phyloP scores from a whole-genome alignment of 345 rosid genomes.

The Eutrema heterophyllum region DNA sequence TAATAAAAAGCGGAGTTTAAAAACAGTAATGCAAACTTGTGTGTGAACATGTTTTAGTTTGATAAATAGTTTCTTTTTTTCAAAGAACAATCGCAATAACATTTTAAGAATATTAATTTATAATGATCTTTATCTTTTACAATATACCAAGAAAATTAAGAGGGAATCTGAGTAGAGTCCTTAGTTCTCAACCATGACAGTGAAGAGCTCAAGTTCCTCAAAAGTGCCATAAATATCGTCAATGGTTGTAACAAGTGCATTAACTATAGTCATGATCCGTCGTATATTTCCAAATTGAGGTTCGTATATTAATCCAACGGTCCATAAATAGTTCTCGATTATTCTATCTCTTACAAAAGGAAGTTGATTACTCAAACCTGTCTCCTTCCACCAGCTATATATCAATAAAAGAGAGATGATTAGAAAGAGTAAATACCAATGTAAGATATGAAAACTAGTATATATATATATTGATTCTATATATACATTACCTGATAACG shows the following conservation, averaged over 20 bases:
- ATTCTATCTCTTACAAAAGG: slow-evolving; percentile 35
- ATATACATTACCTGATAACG: slow-evolving; percentile 17
- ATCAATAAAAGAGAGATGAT: neutral
- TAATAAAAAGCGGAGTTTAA: neutral
- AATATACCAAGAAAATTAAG: neutral
- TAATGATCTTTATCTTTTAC: neutral
- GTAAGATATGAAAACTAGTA: neutral
- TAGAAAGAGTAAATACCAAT: neutral
- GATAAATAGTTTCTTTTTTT: neutral
- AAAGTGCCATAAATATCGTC: slow-evolving; percentile 43
- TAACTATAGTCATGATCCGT: slow-evolving; percentile 18
- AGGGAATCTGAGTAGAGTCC: neutral
- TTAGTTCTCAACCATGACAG: slow-evolving; percentile 35
- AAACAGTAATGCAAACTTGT: neutral
- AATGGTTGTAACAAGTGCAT: neutral
- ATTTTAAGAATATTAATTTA: neutral
- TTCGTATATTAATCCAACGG: slow-evolving; percentile 27
- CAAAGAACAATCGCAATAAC: neutral
- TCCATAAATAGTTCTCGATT: slow-evolving; percentile 39
- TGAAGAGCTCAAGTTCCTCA: slow-evolving; percentile 44
- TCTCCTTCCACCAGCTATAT: slow-evolving; percentile 37
- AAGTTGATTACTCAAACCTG: slow-evolving; percentile 24
- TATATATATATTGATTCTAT: neutral
- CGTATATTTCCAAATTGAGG: slow-evolving; percentile 21
- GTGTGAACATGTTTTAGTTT: neutral